These are phyloP conservation scores for Phytopythium boreale DNA, from an alignment of 352 stramenopile genomes.

Conservation along the genomic window DNA sequence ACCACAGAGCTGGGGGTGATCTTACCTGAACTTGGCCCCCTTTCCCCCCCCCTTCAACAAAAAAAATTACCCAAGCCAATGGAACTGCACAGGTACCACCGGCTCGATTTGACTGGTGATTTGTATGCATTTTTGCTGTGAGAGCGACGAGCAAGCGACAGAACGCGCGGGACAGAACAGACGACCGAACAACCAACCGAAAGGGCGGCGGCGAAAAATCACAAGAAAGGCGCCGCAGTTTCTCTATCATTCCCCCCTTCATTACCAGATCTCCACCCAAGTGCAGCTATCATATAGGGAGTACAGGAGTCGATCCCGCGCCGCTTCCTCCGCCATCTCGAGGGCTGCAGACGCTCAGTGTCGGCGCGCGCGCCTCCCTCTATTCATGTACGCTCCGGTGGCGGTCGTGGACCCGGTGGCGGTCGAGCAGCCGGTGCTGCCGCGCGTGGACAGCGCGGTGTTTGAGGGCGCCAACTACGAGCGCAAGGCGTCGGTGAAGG, in stretches of 20 bases:
- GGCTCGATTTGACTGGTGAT: not conserved
- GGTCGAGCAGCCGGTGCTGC: conserved; percentile 9
- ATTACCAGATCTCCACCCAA: no score
- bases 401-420: not conserved
- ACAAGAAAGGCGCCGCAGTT: no score
- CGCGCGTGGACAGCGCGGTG: not conserved
- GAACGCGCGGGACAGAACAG: not conserved
- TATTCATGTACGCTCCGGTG: conserved; percentile 19
- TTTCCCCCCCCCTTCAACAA: not conserved
- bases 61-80: not conserved
- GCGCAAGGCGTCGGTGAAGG: not conserved
- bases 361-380: no score
- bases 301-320: no score
- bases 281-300: no score
- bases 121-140: conserved; percentile 1
- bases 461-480: not conserved
- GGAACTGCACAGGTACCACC: not conserved
- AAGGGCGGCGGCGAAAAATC: no score
- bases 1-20: no score
- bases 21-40: no score
- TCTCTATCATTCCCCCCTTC: no score
- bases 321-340: not conserved
- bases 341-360: not conserved
- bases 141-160: not conserved
- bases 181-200: not conserved